Base-by-base conservation (phyloP, 148 eudicot species). In the Chenopodium suecicum region DNA sequence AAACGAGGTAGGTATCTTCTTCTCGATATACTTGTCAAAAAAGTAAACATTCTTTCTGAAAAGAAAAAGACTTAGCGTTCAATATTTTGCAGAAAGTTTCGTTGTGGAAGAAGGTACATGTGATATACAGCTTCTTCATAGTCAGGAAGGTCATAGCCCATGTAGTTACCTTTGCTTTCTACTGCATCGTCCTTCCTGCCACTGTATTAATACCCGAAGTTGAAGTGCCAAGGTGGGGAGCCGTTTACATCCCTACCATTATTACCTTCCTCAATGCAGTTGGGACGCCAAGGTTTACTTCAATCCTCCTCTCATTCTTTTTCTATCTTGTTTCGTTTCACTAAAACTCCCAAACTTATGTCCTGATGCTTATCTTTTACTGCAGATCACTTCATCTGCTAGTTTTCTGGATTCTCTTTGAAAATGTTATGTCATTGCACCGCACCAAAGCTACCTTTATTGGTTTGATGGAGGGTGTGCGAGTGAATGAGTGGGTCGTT, bases 51-150 rank as follows among this genome's bases (percentile, higher is more conserved):
- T 2, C 1, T 71, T 20, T 71, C 74, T 41, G 50, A 2, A 37
- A 3, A 71, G 23, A 16, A 71, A 41, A 37, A 7, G 3, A 70
- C 48, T 32, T 17, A 71, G 10, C 17, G 29, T 27, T 34, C 2
- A 41, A 37, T 32, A 34, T 4, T 72, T 73, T 27, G 90, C 98
- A 94, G 97, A 91, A 90, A 93, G 94, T 94, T 44, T 64, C 87
- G 0, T 9, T 84, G 34, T 90, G 89, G 91, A 94, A 93, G 91
- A 94, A 94, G 88, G 63, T 91, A 16, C 90, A 94, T 76, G 87
- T 94, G 85, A 86, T 94, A 32, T 94, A 94, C 87, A 94, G 92
- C 85, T 94, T 93, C 91, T 94, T 94, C 93, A 87, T 90, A 17
- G 94, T 94, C 0, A 78, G 97, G 73, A 94, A 94, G 84, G 88